These are phyloP conservation scores for Rutidosis leptorrhynchoides DNA, from an alignment of 129 eudicot species.

Conservation along the genomic window DNA sequence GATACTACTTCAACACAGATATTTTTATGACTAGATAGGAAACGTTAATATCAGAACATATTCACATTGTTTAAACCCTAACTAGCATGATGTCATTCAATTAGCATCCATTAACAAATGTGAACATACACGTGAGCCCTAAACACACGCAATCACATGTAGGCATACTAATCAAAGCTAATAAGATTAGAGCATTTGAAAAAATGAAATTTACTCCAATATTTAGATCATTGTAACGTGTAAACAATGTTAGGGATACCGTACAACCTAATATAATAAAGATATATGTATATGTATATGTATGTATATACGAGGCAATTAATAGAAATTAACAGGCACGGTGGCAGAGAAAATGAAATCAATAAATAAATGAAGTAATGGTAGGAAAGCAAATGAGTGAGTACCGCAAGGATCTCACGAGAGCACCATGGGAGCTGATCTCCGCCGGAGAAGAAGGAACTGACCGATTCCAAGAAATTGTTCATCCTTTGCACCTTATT, in stretches of 20 bases:
- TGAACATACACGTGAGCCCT: background rate
- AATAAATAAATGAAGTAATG: background rate
- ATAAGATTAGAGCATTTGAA: background rate
- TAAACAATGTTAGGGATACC: slow-evolving; percentile 9
- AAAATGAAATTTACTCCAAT: background rate
- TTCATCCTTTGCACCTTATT: slow-evolving; percentile 32
- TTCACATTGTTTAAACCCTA: background rate
- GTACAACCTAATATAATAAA: background rate
- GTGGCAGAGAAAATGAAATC: background rate
- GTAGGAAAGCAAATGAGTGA: background rate
- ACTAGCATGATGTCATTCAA: background rate
- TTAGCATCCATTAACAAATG: background rate
- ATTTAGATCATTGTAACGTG: background rate
- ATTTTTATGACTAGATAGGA: background rate
- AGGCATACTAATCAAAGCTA: background rate
- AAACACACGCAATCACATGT: background rate
- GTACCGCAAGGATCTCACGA: slow-evolving; percentile 51
- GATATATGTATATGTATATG: background rate
- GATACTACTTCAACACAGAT: background rate
- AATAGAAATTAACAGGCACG: background rate
- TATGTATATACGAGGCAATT: background rate
- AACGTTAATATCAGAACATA: background rate
- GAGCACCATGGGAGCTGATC: slow-evolving; percentile 77
- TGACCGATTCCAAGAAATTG: slow-evolving; percentile 47
- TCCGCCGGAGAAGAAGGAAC: slow-evolving; percentile 52